Percentiles rank a stretch among this genome's conserved stretches.
Conservation (phyloP, 345 rosid species). For the Pugionium cornutum region DNA sequence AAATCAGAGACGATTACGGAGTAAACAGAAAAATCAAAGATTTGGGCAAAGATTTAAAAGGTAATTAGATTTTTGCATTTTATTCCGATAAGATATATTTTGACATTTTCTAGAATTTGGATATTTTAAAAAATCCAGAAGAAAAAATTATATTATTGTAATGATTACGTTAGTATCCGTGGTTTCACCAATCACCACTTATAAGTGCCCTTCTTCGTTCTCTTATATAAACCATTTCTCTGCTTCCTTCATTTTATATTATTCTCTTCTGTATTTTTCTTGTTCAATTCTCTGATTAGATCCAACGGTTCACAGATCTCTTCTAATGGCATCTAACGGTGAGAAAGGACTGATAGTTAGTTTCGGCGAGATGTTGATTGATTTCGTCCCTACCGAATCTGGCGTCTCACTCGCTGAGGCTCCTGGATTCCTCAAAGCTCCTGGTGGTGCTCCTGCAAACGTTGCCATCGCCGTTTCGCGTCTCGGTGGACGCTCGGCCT, state of each 20-base stretch:
- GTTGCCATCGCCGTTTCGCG: slow-evolving; percentile 60
- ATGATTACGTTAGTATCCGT: background rate
- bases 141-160: background rate
- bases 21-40: slow-evolving; percentile 6
- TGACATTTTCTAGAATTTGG: no score
- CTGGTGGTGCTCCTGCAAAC: slow-evolving; percentile 75
- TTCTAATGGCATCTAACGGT: slow-evolving; percentile 46
- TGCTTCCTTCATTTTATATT: slow-evolving; percentile 4
- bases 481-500: slow-evolving; percentile 57
- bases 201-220: slow-evolving; percentile 11
- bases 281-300: slow-evolving; percentile 23
- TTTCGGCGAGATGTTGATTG: slow-evolving; percentile 65
- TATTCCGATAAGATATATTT: no score
- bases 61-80: background rate
- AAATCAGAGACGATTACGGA: no score
- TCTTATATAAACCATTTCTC: slow-evolving; percentile 33
- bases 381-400: slow-evolving; percentile 58
- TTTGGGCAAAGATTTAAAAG: slow-evolving; percentile 20
- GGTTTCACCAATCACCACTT: background rate
- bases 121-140: no score
- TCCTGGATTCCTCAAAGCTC: slow-evolving; percentile 58
- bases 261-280: background rate
- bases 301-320: slow-evolving; percentile 35
- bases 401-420: slow-evolving; percentile 72
- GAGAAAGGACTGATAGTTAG: slow-evolving; percentile 44